Conservation (phyloP, 805 yeast species). For the Grigorovia jiainica region DNA sequence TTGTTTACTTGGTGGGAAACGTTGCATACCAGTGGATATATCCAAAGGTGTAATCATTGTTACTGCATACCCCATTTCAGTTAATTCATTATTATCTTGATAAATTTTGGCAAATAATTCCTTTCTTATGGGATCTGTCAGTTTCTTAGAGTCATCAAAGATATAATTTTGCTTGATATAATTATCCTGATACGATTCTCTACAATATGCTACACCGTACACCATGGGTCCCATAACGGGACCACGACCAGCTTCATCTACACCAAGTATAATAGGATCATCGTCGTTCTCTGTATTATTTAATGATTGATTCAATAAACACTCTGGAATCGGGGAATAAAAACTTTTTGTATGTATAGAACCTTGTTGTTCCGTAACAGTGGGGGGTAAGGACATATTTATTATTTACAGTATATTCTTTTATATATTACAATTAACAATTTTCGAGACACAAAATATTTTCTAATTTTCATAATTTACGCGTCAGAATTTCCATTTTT, state of each 20-base stretch:
- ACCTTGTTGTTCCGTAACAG: constrained; percentile 16
- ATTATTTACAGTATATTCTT: neutral
- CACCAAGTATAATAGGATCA: constrained; percentile 55
- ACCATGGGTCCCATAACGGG: constrained; percentile 99
- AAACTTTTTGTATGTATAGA: constrained; percentile 37
- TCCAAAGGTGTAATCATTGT: constrained; percentile 79
- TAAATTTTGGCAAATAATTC: constrained; percentile 53
- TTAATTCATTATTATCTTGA: constrained; percentile 31
- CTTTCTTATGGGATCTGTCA: constrained; percentile 63
- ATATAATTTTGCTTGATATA: constrained; percentile 50
- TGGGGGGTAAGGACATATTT: constrained; percentile 20
- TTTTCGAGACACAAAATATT: too few relatives aligned
- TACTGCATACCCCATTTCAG: constrained; percentile 79
- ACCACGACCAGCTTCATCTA: constrained; percentile 98
- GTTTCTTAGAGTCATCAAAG: constrained; percentile 87
- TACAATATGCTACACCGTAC: constrained; percentile 77
- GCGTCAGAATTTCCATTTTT: too few relatives aligned
- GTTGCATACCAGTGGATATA: constrained; percentile 81
- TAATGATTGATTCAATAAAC: neutral
- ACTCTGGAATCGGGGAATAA: constrained; percentile 40
- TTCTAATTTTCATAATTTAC: too few relatives aligned
- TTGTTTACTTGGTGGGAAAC: constrained; percentile 40
- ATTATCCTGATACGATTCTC: constrained; percentile 39
- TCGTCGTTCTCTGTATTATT: constrained; percentile 19
- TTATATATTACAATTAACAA: too few relatives aligned